Conservation (phyloP, 2,329 filamentous ascomycete genomes). For the Penicillium sp. region DNA sequence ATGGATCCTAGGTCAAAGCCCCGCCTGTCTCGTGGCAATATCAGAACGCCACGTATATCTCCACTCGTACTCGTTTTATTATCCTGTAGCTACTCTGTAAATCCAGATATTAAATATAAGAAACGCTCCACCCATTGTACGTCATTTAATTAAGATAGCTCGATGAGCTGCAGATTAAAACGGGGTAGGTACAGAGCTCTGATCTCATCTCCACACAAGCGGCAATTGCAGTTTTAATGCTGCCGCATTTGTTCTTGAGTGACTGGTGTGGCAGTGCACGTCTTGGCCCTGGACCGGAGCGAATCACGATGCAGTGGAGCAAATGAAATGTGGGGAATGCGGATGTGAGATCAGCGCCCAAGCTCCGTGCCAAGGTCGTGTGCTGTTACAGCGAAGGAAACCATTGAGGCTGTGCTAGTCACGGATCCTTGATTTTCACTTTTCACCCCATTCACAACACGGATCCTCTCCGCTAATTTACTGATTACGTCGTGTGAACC, state of each 20-base stretch:
- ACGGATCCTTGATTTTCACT: constrained; percentile 6
- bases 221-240: not conserved
- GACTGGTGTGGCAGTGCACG: not conserved
- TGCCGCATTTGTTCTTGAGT: not conserved
- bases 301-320: not conserved
- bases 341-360: constrained; percentile 1
- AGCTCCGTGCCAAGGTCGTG: constrained; percentile 4
- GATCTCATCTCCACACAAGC: not conserved
- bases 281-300: not conserved
- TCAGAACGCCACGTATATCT: not conserved
- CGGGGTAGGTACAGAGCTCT: not conserved
- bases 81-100: too few species aligned
- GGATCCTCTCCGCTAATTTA: not conserved
- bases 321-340: not conserved
- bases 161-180: not conserved
- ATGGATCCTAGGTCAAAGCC: not conserved
- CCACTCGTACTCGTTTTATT: not conserved
- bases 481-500: constrained; percentile 9
- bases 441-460: not conserved
- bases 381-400: not conserved
- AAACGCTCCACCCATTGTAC: too few species aligned
- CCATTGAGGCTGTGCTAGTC: constrained; percentile 10
- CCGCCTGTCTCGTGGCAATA: not conserved
- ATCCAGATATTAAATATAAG: too few species aligned
- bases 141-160: too few species aligned